Conservation (phyloP, 2,329 filamentous ascomycete genomes). For the Neurospora sp. region DNA sequence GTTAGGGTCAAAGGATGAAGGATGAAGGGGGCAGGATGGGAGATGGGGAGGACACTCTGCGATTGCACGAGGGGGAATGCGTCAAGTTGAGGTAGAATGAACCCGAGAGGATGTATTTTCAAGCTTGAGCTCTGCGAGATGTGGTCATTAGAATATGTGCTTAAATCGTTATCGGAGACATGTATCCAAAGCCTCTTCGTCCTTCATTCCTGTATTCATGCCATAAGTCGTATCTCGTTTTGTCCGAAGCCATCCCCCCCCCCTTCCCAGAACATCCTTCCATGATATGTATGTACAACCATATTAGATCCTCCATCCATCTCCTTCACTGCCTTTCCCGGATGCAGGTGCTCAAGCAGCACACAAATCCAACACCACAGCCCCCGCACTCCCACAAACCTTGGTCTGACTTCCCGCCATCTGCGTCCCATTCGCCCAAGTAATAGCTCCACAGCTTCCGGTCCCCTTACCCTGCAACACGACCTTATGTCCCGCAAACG, state of each 20-base stretch:
- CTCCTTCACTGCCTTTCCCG: too few relatives aligned
- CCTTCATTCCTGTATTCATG: neutral
- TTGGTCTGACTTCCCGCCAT: conserved; percentile 29
- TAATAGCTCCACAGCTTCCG: conserved; percentile 24
- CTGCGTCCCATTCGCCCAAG: conserved; percentile 25
- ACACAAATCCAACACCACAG: conserved; percentile 28
- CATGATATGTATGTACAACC: too few relatives aligned
- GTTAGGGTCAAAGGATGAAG: neutral
- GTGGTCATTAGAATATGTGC: neutral
- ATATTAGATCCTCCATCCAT: too few relatives aligned
- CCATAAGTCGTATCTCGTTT: neutral
- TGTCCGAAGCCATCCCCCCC: too few relatives aligned
- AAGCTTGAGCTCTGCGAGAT: neutral
- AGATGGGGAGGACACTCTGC: neutral
- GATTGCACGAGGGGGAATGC: neutral
- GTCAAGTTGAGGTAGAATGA: neutral
- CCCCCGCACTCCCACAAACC: conserved; percentile 22
- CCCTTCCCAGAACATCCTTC: too few relatives aligned
- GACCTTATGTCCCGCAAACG: conserved; percentile 25
- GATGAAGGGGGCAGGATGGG: neutral
- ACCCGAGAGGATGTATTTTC: too few relatives aligned
- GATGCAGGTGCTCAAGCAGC: too few relatives aligned
- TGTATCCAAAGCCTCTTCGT: neutral
- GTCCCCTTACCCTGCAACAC: conserved; percentile 21
- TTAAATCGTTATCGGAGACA: neutral